These are phyloP conservation scores for Starmera amethionina DNA, from an alignment of 805 yeast species.

Conservation along the genomic window DNA sequence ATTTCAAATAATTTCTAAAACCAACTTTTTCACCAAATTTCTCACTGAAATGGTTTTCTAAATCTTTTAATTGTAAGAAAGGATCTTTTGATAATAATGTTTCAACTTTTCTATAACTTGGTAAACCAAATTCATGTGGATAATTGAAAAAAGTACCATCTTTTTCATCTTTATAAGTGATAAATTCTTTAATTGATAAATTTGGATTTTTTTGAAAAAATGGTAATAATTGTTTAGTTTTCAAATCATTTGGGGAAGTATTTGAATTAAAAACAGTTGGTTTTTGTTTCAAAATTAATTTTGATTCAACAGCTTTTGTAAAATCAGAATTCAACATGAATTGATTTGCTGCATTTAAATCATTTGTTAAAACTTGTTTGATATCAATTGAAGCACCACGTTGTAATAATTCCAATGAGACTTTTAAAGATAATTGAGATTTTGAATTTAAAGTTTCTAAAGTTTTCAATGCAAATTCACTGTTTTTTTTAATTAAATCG, in stretches of 20 bases:
- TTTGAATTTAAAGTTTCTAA: constrained; percentile 48
- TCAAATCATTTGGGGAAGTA: constrained; percentile 27
- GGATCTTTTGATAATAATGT: constrained; percentile 2
- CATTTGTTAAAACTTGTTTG: constrained; percentile 58
- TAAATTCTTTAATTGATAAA: constrained; percentile 11
- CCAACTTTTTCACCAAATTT: background rate
- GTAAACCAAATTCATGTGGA: constrained; percentile 62
- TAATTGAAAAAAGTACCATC: constrained; percentile 33
- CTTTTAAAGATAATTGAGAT: constrained; percentile 72
- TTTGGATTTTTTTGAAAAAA: constrained; percentile 21
- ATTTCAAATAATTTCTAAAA: too few species aligned
- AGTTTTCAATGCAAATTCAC: constrained; percentile 57
- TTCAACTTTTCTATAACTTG: constrained; percentile 27
- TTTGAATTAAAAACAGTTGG: constrained; percentile 36
- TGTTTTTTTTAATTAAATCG: constrained; percentile 39
- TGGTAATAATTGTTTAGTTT: constrained; percentile 21
- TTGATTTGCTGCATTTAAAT: constrained; percentile 68
- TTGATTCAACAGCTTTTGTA: constrained; percentile 56
- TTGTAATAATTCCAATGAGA: constrained; percentile 59
- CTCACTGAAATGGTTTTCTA: background rate
- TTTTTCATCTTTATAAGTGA: constrained; percentile 11
- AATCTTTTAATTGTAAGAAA: background rate
- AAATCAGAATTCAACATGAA: constrained; percentile 60
- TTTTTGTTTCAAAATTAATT: constrained; percentile 50
- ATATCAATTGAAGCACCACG: constrained; percentile 50